These are phyloP conservation scores for Spathaspora jeffriesii DNA, from an alignment of 1,139 yeast species.

Conservation along the genomic window DNA sequence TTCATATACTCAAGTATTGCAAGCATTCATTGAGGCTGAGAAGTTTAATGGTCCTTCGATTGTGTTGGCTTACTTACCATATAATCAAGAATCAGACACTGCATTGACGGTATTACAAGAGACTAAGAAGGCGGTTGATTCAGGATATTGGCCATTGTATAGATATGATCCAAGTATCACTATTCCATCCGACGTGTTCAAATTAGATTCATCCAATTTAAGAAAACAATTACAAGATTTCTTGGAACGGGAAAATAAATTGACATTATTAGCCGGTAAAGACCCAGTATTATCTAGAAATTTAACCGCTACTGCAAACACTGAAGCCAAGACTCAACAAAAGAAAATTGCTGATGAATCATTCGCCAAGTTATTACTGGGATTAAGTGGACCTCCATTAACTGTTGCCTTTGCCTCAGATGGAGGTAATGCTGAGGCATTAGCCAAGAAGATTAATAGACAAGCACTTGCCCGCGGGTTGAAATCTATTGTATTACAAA, in stretches of 20 bases:
- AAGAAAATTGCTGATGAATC: constrained; percentile 75
- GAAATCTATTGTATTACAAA: constrained; percentile 72
- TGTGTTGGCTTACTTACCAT: constrained; percentile 88
- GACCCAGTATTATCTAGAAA: constrained; percentile 80
- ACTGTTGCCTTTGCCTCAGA: constrained; percentile 92
- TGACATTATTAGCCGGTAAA: constrained; percentile 70
- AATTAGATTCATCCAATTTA: constrained; percentile 81
- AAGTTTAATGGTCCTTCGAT: constrained; percentile 88
- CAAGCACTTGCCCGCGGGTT: constrained; percentile 89
- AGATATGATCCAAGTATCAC: constrained; percentile 70
- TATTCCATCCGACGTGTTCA: constrained; percentile 57
- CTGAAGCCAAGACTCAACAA: constrained; percentile 60
- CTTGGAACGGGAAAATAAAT: constrained; percentile 86
- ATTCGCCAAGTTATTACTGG: constrained; percentile 73
- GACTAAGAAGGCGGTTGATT: constrained; percentile 87
- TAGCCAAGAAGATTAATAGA: constrained; percentile 79
- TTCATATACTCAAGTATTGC: constrained; percentile 89
- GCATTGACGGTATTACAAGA: constrained; percentile 79
- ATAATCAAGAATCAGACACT: constrained; percentile 62
- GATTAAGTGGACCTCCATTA: constrained; percentile 90
- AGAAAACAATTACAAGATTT: constrained; percentile 76
- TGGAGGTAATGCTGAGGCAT: constrained; percentile 88
- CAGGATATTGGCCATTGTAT: constrained; percentile 96
- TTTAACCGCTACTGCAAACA: constrained; percentile 61
- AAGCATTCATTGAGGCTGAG: constrained; percentile 88